Conservation (phyloP, 495 filamentous ascomycete species). For the Tuber umbilicatum region DNA sequence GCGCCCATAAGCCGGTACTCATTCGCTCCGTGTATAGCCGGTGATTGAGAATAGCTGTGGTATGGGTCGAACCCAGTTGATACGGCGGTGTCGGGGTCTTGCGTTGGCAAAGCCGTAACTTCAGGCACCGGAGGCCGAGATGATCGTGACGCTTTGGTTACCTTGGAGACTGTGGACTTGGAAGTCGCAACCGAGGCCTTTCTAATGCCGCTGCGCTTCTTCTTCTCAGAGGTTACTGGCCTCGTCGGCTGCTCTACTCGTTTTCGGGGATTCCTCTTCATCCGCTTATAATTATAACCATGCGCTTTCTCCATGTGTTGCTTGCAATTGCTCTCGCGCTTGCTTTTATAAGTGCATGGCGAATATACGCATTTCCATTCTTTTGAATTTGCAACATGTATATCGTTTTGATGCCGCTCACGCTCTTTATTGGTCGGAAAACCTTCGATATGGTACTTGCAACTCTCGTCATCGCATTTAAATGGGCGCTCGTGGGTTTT, state of each 20-base stretch:
- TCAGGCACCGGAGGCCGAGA: background rate
- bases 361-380: slow-evolving; percentile 76
- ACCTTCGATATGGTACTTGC: slow-evolving; percentile 79
- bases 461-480: slow-evolving; percentile 74
- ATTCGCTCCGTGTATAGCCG: background rate
- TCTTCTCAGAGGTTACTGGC: slow-evolving; percentile 22
- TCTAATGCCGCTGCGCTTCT: slow-evolving; percentile 9
- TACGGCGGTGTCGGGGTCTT: background rate
- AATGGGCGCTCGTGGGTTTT: slow-evolving; percentile 94
- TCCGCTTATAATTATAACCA: slow-evolving; percentile 78
- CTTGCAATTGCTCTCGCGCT: slow-evolving; percentile 96
- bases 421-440: slow-evolving; percentile 98
- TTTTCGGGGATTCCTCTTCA: slow-evolving; percentile 78
- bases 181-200: background rate
- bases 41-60: slow-evolving; percentile 8
- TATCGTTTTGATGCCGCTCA: slow-evolving; percentile 91
- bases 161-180: background rate
- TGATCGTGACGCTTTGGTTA: background rate
- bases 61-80: background rate
- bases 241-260: slow-evolving; percentile 46
- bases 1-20: slow-evolving; percentile 8
- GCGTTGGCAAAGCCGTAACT: background rate
- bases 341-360: slow-evolving; percentile 86
- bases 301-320: slow-evolving; percentile 99
- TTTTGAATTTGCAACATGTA: slow-evolving; percentile 70